These are phyloP conservation scores for Fusarium buxicola DNA, from an alignment of 2,329 filamentous ascomycete genomes.

Conservation along the genomic window DNA sequence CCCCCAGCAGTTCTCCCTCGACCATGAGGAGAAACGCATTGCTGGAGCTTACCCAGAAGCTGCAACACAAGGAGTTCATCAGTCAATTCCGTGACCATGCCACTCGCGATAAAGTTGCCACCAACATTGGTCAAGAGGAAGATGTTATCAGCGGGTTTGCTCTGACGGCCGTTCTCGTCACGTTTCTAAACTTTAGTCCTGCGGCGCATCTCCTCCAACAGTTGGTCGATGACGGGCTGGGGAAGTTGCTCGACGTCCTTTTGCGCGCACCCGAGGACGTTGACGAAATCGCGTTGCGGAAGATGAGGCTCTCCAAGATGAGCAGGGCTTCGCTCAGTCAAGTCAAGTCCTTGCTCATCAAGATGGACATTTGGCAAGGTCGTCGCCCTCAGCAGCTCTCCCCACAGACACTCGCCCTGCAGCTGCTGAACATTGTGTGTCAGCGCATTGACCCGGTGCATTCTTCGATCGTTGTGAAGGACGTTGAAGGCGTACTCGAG, in stretches of 20 bases:
- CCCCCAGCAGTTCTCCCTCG: constrained; percentile 57
- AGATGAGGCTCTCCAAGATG: constrained; percentile 75
- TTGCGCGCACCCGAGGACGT: constrained; percentile 68
- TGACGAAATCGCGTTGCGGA: constrained; percentile 69
- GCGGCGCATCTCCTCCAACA: constrained; percentile 70
- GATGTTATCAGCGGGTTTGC: constrained; percentile 73
- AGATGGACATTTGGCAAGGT: constrained; percentile 70
- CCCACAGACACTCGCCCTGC: constrained; percentile 72
- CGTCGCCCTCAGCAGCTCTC: constrained; percentile 64
- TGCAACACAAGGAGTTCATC: constrained; percentile 72
- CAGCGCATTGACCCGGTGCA: constrained; percentile 45
- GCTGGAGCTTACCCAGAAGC: constrained; percentile 69
- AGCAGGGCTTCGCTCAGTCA: constrained; percentile 67
- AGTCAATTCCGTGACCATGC: constrained; percentile 80
- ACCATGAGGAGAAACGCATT: constrained; percentile 69
- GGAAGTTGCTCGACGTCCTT: constrained; percentile 66
- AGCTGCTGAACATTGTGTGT: constrained; percentile 65
- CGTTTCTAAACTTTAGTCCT: constrained; percentile 70
- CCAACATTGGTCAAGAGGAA: constrained; percentile 67
- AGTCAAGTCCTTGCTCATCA: constrained; percentile 65
- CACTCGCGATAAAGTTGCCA: constrained; percentile 75
- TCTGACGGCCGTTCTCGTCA: constrained; percentile 71
- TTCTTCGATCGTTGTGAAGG: constrained; percentile 46
- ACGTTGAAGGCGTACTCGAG: constrained; percentile 45
- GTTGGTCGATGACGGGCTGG: constrained; percentile 65